A percentile compares a stretch with the other conserved stretches of the same genome.
These are phyloP conservation scores for Exophiala aquamarina DNA, from an alignment of 2,329 filamentous ascomycete genomes.

Conservation along the genomic window DNA sequence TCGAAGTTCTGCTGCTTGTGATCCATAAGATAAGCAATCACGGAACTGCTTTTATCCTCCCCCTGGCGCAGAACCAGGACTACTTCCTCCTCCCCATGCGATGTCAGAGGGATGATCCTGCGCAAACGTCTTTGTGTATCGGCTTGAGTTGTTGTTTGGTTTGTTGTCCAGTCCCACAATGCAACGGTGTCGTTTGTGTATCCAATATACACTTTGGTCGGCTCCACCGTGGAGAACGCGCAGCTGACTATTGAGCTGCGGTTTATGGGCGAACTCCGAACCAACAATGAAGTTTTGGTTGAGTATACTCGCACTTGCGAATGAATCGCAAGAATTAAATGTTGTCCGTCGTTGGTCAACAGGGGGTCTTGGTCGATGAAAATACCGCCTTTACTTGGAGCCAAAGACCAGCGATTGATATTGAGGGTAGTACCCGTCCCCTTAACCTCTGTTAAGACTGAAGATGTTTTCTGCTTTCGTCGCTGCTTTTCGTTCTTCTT, in stretches of 20 bases:
- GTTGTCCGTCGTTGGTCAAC: constrained; percentile 59
- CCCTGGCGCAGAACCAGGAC: constrained; percentile 13
- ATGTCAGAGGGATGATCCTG: constrained; percentile 15
- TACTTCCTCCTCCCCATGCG: constrained; percentile 10
- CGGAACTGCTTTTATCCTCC: neutral
- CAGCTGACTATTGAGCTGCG: constrained; percentile 51
- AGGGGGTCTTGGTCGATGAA: constrained; percentile 58
- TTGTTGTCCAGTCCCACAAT: constrained; percentile 60
- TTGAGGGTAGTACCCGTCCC: neutral
- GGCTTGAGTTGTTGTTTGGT: constrained; percentile 27
- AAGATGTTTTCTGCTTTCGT: constrained; percentile 7
- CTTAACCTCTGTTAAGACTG: neutral
- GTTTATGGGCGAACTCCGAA: constrained; percentile 67
- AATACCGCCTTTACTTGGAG: constrained; percentile 53
- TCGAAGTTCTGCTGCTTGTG: neutral
- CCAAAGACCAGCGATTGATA: constrained; percentile 45
- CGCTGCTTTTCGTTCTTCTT: constrained; percentile 27
- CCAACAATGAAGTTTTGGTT: constrained; percentile 74
- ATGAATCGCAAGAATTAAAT: constrained; percentile 73
- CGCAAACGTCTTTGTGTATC: constrained; percentile 6
- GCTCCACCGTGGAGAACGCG: constrained; percentile 51
- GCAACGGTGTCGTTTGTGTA: constrained; percentile 52
- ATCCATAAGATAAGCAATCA: constrained; percentile 11
- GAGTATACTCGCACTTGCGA: constrained; percentile 79
- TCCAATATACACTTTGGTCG: constrained; percentile 55